Conservation (phyloP, 2,329 filamentous ascomycete genomes). For the Cladophialophora chaetospira region DNA sequence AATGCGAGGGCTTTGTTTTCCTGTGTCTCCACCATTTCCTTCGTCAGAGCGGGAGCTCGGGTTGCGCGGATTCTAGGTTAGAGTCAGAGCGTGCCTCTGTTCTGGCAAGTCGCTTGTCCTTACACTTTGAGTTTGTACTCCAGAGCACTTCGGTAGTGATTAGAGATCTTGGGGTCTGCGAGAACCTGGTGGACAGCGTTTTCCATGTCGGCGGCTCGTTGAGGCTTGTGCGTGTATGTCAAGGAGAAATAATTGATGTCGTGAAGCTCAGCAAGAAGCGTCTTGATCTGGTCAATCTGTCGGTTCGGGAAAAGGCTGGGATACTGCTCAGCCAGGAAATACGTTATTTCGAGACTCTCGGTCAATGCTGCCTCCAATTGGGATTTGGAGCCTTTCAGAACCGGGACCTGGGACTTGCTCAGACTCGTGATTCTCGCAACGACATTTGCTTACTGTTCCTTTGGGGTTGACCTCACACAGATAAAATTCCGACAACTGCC, state of each 20-base stretch:
- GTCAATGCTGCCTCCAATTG: too few species aligned
- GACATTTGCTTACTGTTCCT: background rate
- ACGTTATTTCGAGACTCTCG: conserved; percentile 6
- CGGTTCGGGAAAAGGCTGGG: background rate
- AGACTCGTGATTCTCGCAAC: background rate
- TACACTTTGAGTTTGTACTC: conserved; percentile 5
- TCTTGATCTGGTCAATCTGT: background rate
- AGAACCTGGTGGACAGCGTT: background rate
- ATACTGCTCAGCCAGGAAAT: background rate
- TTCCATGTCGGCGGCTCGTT: conserved; percentile 3
- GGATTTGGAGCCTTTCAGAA: too few species aligned
- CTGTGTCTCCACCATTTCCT: background rate
- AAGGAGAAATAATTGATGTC: conserved; percentile 12
- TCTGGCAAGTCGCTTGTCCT: background rate
- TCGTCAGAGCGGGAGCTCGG: background rate
- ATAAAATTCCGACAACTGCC: conserved; percentile 6
- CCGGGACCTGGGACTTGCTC: too few species aligned
- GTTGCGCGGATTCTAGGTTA: conserved; percentile 1
- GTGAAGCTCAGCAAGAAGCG: conserved; percentile 1
- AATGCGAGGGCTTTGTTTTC: background rate
- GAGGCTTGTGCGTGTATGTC: conserved; percentile 6
- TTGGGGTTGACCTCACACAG: conserved; percentile 9
- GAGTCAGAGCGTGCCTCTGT: background rate
- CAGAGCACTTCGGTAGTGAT: background rate
- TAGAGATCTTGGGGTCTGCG: background rate